Evolutionary conservation across 108 stramenopile species (phyloP), one percentile per base, ranked within the genome.

Genomic region (Fragilaria crotonensis): DNA sequence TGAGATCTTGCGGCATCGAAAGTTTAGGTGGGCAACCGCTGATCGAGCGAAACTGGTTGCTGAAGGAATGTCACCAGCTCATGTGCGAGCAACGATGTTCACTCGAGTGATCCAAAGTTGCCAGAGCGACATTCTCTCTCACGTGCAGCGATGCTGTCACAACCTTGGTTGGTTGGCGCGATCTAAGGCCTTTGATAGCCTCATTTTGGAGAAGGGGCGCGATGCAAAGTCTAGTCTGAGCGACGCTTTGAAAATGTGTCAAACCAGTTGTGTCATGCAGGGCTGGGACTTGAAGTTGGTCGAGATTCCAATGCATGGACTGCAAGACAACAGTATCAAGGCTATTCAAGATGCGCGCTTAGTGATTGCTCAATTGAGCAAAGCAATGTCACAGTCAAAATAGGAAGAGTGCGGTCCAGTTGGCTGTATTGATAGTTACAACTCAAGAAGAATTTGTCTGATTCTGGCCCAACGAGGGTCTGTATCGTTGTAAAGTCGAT

Each of bases 401-500:
- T n/a, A n/a, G n/a, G n/a, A n/a, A n/a, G n/a, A n/a, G n/a, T n/a
- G n/a, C n/a, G n/a, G n/a, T n/a, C n/a, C n/a, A n/a, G n/a, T n/a
- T n/a, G n/a, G n/a, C n/a, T n/a, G n/a, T n/a, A n/a, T n/a, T n/a
- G n/a, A n/a, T n/a, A n/a, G n/a, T n/a, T n/a, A n/a, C n/a, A n/a
- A n/a, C n/a, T n/a, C n/a, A n/a, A n/a, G n/a, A n/a, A n/a, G n/a
- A n/a, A n/a, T n/a, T n/a, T n/a, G n/a, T n/a, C n/a, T n/a, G n/a
- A n/a, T n/a, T n/a, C n/a, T n/a, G n/a, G n/a, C n/a, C n/a, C n/a
- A n/a, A n/a, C n/a, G n/a, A n/a, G 25, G 25, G 11, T 68, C 64
- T 11, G 33, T 33, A 44, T 62, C 68, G 45, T 75, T 75, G 48
- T 88, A 76, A 51, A 92, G 26, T 20, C 90, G 70, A 5, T 59